These are phyloP conservation scores for Pulveroboletus sp. DNA, from an alignment of 768 basidiomycete genomes.

Conservation along the genomic window DNA sequence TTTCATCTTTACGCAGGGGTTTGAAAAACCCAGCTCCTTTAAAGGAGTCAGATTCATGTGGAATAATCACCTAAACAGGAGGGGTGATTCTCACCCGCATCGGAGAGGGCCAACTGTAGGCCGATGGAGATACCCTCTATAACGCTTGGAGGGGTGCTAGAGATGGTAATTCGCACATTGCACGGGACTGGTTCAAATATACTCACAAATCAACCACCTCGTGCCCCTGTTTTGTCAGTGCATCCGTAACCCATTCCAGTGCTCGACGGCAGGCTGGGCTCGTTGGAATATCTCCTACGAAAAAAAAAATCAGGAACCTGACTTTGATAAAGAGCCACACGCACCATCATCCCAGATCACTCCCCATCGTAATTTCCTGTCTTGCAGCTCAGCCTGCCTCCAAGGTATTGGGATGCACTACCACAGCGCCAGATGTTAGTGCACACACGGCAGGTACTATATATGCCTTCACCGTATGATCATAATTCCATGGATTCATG, in stretches of 20 bases:
- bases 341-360: conserved; percentile 40
- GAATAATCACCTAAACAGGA: not conserved
- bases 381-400: conserved; percentile 32
- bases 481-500: conserved; percentile 42
- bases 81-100: conserved; percentile 39
- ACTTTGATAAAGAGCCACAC: conserved; percentile 1
- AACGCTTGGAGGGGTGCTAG: conserved; percentile 44
- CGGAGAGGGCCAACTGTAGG: conserved; percentile 52
- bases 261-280: conserved; percentile 40
- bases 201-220: conserved; percentile 38
- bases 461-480: conserved; percentile 32
- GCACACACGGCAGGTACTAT: not conserved
- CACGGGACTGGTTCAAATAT: not conserved
- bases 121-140: conserved; percentile 47
- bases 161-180: not conserved
- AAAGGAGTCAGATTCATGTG: not conserved
- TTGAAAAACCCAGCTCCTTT: conserved; percentile 43
- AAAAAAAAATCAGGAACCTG: not conserved
- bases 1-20: conserved; percentile 32
- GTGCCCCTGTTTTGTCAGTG: conserved; percentile 35
- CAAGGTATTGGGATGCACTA: conserved; percentile 43
- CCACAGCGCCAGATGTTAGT: not conserved
- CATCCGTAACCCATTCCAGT: conserved; percentile 30
- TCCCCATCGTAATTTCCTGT: conserved; percentile 37
- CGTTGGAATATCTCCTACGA: conserved; percentile 33